Percentiles rank a stretch among this genome's conserved stretches.
Evolutionary conservation across 306 rosid genomes (phyloP).

Genomic region (Dalbergia oliveri): DNA sequence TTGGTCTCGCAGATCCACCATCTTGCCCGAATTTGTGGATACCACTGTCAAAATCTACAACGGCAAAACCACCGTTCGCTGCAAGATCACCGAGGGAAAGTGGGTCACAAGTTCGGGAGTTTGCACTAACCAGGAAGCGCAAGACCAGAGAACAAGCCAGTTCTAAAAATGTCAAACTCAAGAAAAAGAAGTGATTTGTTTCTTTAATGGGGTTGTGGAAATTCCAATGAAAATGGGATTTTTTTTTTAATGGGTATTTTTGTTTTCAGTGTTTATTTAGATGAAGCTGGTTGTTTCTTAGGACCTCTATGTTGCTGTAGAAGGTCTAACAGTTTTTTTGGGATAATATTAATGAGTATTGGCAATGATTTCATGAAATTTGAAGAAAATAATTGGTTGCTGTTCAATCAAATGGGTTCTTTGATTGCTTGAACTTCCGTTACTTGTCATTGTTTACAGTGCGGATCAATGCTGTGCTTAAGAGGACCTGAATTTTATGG

Average conservation of each 20-base stretch:
- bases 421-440: not conserved
- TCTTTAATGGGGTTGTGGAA: not conserved
- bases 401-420: constrained; percentile 15
- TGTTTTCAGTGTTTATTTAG: constrained; percentile 21
- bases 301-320: constrained; percentile 21
- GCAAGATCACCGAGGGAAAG: constrained; percentile 55
- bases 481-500: constrained; percentile 16
- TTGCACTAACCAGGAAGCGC: constrained; percentile 57
- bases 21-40: constrained; percentile 53
- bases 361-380: constrained; percentile 31
- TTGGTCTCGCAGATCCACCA: constrained; percentile 57
- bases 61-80: constrained; percentile 50
- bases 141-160: constrained; percentile 46
- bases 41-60: constrained; percentile 52
- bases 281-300: constrained; percentile 25
- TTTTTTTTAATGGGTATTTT: not conserved
- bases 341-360: not conserved
- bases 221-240: not conserved
- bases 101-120: constrained; percentile 56
- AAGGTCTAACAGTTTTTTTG: not conserved
- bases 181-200: constrained; percentile 53
- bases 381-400: not conserved
- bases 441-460: not conserved
- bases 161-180: constrained; percentile 48
- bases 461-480: constrained; percentile 2